Percentiles rank a stretch among this genome's conserved stretches.
phyloP scores from a whole-genome alignment of 768 basidiomycete species.

The Auricularia heimuer region DNA sequence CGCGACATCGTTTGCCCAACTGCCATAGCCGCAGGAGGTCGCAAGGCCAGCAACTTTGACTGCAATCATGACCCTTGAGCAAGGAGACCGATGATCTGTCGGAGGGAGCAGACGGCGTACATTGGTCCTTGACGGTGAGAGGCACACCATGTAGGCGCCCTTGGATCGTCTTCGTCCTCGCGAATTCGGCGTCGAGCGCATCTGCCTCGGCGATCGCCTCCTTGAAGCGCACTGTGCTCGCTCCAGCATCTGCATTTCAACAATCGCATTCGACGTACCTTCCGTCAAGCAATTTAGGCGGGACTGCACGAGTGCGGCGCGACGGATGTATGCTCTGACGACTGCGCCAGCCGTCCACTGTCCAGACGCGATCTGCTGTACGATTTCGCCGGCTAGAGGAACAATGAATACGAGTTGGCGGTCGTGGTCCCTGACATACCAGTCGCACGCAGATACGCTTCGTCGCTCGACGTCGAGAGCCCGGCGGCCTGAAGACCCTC shows the following conservation, averaged over 20 bases:
- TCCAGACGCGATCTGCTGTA: conserved; percentile 13
- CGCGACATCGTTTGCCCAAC: conserved; percentile 57
- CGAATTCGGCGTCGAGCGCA: conserved; percentile 59
- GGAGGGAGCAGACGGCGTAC: conserved; percentile 23
- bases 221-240: conserved; percentile 55
- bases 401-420: background rate
- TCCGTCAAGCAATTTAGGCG: conserved; percentile 73
- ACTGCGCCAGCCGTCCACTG: conserved; percentile 28
- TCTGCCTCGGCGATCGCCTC: conserved; percentile 52
- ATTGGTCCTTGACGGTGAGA: conserved; percentile 68
- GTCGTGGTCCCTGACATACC: background rate
- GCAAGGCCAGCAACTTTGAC: conserved; percentile 59
- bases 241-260: background rate
- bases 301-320: conserved; percentile 45
- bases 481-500: background rate
- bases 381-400: conserved; percentile 10
- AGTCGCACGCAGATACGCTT: conserved; percentile 1
- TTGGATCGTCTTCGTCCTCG: conserved; percentile 40
- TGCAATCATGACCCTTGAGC: conserved; percentile 15
- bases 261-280: conserved; percentile 31
- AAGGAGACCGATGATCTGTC: background rate
- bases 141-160: conserved; percentile 79
- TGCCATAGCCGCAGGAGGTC: conserved; percentile 59
- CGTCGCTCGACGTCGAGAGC: background rate
- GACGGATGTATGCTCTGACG: conserved; percentile 35